These are phyloP conservation scores for Geranium incanum DNA, from an alignment of 441 rosid genomes.

Conservation along the genomic window DNA sequence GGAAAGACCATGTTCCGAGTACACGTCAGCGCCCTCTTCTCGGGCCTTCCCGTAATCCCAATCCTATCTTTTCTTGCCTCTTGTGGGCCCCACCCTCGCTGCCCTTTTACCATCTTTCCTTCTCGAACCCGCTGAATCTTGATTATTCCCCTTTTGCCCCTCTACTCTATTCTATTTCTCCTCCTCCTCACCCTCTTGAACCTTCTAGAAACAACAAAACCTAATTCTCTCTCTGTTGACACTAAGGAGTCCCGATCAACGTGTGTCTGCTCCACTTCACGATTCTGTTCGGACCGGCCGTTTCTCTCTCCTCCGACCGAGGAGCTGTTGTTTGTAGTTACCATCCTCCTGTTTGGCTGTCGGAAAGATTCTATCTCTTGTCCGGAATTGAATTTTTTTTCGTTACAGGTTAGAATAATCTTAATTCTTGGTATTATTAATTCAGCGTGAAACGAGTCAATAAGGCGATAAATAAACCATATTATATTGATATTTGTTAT, in stretches of 20 bases:
- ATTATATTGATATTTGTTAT: no score
- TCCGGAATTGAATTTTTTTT: background rate
- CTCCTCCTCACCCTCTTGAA: conserved; percentile 1
- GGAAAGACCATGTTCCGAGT: conserved; percentile 21
- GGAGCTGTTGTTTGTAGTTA: background rate
- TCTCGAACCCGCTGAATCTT: conserved; percentile 39
- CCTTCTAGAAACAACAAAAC: conserved; percentile 16
- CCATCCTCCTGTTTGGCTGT: background rate
- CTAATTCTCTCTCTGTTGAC: background rate
- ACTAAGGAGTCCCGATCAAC: background rate
- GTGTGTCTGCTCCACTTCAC: background rate
- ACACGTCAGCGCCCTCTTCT: conserved; percentile 24
- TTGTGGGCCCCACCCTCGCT: conserved; percentile 26
- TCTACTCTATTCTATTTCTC: conserved; percentile 30
- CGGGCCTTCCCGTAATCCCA: conserved; percentile 33
- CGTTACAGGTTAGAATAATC: no score
- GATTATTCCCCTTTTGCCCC: conserved; percentile 22
- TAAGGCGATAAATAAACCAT: no score
- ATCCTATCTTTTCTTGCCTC: background rate
- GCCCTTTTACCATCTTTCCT: conserved; percentile 25
- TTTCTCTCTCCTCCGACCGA: background rate
- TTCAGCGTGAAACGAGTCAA: background rate
- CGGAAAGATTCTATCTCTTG: background rate
- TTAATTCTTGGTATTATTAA: background rate
- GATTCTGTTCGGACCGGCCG: background rate